Base-by-base conservation (phyloP, 345 rosid species). In the Eucalyptus cloeziana region DNA sequence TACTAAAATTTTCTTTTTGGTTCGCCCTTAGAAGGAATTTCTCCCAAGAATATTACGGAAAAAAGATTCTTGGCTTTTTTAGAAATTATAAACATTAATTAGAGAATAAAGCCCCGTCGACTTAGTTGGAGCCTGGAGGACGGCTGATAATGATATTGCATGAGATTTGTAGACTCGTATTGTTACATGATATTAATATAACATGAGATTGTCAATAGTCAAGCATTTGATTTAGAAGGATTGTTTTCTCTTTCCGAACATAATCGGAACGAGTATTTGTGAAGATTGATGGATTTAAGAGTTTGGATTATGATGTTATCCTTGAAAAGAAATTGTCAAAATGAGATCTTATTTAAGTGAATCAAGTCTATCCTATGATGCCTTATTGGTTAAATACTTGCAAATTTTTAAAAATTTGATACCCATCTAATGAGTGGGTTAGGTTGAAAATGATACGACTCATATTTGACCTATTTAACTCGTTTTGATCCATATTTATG, bases 401-500 rank as follows among this genome's bases (percentile, higher is more conserved):
- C 0, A 25, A 0, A 27, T 27, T 60, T 60, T 60, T 12, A 25
- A 25, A 58, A 10, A 5, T 11, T 60, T 25, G 62, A 24, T 56
- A 52, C 19, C 2, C 4, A 19, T 52, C 0, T 1, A 52, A 52
- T 52, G 56, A 22, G 56, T 52, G 0, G 10, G 2, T 52, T 52
- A 4, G 0, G 24, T 52, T 0, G 1, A 52, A 52, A 52, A 52
- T 19, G 56, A 52, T 52, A 19, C 0, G 4, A 19, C 2, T 0
- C 0, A 52, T 19, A 19, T 52, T 52, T 52, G 24, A 52, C 0
- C 0, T 0, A 19, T 52, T 52, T 52, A 52, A 52, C 24, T 52
- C 9, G 1, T 52, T 52, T 19, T 52, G 24, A 52, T 19, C 2
- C 0, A 52, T 52, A 52, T 52, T 52, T 0, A 19, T 52, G 0